A percentile compares a stretch with the other conserved stretches of the same genome.
These are phyloP conservation scores for Sclerotinia sclerotiorum DNA, from an alignment of 2,329 filamentous ascomycete genomes.

Conservation along the genomic window DNA sequence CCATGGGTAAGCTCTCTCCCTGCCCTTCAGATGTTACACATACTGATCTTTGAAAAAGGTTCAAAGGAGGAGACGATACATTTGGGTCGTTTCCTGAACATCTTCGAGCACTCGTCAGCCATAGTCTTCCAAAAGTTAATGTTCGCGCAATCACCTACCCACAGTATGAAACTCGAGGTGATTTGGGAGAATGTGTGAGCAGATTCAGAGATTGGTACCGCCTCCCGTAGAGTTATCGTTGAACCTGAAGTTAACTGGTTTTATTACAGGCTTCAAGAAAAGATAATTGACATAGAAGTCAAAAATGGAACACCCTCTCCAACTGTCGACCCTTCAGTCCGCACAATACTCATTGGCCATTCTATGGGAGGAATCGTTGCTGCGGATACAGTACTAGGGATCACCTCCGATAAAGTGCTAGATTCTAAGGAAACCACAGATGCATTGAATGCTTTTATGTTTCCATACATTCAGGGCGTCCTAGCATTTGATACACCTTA, in stretches of 20 bases:
- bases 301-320: conserved; percentile 75
- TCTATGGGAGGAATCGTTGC: conserved; percentile 94
- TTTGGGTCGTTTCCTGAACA: conserved; percentile 76
- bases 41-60: conserved; percentile 16
- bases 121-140: conserved; percentile 66
- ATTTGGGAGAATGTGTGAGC: conserved; percentile 68
- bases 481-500: conserved; percentile 95
- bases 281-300: conserved; percentile 93
- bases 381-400: conserved; percentile 77
- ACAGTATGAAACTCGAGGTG: conserved; percentile 77
- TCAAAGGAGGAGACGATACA: conserved; percentile 71
- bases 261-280: conserved; percentile 71
- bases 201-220: conserved; percentile 72
- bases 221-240: neutral
- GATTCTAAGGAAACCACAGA: conserved; percentile 25
- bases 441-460: conserved; percentile 67
- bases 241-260: conserved; percentile 18
- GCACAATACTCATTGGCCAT: conserved; percentile 79
- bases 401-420: conserved; percentile 45
- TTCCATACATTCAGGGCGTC: conserved; percentile 87
- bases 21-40: conserved; percentile 4
- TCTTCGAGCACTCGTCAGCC: conserved; percentile 62
- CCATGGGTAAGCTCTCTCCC: conserved; percentile 70
- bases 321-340: conserved; percentile 81
- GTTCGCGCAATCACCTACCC: conserved; percentile 73